Conservation (phyloP, 208 protist genomes). For the Crithidia thermophila region DNA sequence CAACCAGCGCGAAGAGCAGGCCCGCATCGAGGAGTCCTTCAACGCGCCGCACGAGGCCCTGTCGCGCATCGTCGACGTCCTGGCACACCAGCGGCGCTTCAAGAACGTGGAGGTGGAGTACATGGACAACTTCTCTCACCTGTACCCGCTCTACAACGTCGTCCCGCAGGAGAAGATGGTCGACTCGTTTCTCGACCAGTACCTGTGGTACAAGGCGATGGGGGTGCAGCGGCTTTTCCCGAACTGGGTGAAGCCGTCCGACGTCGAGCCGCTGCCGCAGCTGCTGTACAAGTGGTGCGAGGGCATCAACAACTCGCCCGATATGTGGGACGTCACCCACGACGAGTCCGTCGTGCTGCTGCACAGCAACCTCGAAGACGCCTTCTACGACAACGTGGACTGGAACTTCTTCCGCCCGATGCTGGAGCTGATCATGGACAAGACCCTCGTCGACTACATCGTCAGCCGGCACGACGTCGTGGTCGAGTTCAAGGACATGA, state of each 20-base stretch:
- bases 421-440: constrained; percentile 99
- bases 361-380: constrained; percentile 96
- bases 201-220: constrained; percentile 99
- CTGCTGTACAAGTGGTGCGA: constrained; percentile 99
- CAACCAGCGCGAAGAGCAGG: constrained; percentile 99
- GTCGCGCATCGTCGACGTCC: constrained; percentile 98
- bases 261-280: constrained; percentile 99
- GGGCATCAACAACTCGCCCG: constrained; percentile 99
- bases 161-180: constrained; percentile 99
- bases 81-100: constrained; percentile 99
- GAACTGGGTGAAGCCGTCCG: constrained; percentile 99
- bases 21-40: constrained; percentile 99
- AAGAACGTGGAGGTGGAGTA: constrained; percentile 99
- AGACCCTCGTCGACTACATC: constrained; percentile 99
- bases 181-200: constrained; percentile 99
- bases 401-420: constrained; percentile 99
- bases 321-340: constrained; percentile 97
- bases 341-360: constrained; percentile 99
- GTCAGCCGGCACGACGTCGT: constrained; percentile 99
- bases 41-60: constrained; percentile 99
- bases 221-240: constrained; percentile 99
- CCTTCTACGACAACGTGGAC: constrained; percentile 99
- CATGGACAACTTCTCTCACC: constrained; percentile 99
- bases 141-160: constrained; percentile 99
- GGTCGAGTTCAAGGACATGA: constrained; percentile 99